phyloP scores from a whole-genome alignment of 225 moss, liverwort and hornwort species.

The Climacium dendroides region DNA sequence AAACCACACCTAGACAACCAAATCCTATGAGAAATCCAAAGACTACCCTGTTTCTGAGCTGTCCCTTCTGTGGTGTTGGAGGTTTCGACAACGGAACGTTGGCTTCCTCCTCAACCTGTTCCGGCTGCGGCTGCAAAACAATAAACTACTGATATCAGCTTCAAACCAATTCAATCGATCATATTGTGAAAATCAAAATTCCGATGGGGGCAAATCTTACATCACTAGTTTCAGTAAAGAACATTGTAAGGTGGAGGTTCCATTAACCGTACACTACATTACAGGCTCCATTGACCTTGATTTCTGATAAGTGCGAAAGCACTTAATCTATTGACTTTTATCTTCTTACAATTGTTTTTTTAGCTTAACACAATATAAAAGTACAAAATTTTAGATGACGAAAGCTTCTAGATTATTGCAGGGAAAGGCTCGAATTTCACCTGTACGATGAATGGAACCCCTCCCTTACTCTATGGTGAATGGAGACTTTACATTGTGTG shows the following conservation, averaged over 20 bases:
- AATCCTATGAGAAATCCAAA: constrained; percentile 67
- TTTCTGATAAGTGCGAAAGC: background rate
- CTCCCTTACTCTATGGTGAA: background rate
- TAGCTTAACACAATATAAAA: background rate
- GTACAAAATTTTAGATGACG: background rate
- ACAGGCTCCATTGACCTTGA: background rate
- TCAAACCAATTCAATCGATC: background rate
- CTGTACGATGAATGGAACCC: background rate
- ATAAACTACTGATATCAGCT: background rate
- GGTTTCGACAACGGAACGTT: background rate
- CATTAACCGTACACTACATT: background rate
- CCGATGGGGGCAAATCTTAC: background rate
- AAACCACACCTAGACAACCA: constrained; percentile 36
- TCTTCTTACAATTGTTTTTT: background rate
- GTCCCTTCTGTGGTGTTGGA: constrained; percentile 22
- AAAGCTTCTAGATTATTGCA: background rate
- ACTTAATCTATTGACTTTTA: background rate
- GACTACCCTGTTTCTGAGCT: constrained; percentile 51
- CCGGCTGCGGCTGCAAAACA: background rate
- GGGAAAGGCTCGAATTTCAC: background rate
- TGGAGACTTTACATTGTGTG: background rate
- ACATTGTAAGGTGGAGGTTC: background rate
- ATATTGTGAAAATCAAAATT: background rate
- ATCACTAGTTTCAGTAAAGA: background rate
- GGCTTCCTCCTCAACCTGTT: background rate